Evolutionary conservation across 2,329 filamentous ascomycete genomes (phyloP), one percentile per base, ranked within the genome.

Genomic region (Phyllosticta citriasiana): DNA sequence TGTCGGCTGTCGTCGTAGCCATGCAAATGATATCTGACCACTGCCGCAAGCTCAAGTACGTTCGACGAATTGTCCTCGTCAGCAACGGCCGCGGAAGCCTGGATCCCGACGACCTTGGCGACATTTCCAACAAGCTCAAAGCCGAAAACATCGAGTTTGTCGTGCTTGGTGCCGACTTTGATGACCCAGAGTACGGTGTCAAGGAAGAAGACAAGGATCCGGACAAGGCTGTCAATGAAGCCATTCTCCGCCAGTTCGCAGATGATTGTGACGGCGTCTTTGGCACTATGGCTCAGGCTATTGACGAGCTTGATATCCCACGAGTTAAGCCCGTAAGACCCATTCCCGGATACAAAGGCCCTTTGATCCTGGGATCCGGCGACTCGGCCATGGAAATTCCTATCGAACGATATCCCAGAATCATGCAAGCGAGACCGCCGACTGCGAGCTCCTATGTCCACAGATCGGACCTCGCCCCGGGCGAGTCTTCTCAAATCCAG

Each of bases 341-440:
- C 1, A 87, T 89, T 67, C 86, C 88, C 62, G 86, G 85, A 1
- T 99, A 89, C 71, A 90, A 88, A 67, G 93, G 93, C 0, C 76
- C 82, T 2, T 80, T 99, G 27, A 91, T 85, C 0, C 81, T 99
- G 2, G 94, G 94, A 3, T 82, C 83, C 19, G 91, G 89, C 67
- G 83, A 88, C 2, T 84, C 86, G 16, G 88, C 91, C 1, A 76
- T 97, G 68, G 83, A 81, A 24, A 96, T 99, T 68, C 86, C 89
- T 61, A 87, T 99, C 1, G 91, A 97, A 73, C 84, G 94, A 61
- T 99, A 95, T 72, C 93, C 92, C 67, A 88, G 88, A 72, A 94
- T 88, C 0, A 90, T 92, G 74, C 77, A 87, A 27, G 90, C 91
- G 7, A 83, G 83, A 63, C 82, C 91, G 1, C 85, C 87, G 2